Evolutionary conservation across 176 grass and related monocot species (phyloP).

Genomic region (Aegilops longissima): DNA sequence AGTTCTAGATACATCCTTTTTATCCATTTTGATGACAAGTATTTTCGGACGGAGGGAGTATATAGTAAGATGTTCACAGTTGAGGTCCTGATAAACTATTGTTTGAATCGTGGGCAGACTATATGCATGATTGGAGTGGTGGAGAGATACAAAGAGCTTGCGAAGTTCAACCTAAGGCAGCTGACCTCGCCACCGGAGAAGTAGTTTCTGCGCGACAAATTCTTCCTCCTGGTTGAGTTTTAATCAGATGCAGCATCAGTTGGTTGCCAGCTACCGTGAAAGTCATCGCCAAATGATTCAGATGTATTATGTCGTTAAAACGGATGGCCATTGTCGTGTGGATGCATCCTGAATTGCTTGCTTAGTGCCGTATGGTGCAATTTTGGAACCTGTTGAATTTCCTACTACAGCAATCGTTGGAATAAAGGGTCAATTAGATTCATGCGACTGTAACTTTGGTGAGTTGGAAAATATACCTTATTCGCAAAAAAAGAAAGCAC

Average conservation of each 20-base stretch:
- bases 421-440: slow-evolving; percentile 2
- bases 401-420: background rate
- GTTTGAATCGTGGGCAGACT: slow-evolving; percentile 54
- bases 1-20: too few relatives aligned
- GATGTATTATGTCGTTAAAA: background rate
- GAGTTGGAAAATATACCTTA: too few relatives aligned
- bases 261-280: background rate
- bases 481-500: too few relatives aligned
- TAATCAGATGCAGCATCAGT: background rate
- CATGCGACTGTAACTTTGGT: too few relatives aligned
- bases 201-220: slow-evolving; percentile 11
- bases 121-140: slow-evolving; percentile 85
- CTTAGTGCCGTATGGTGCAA: background rate
- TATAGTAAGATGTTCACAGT: background rate
- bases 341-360: background rate
- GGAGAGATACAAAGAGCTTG: slow-evolving; percentile 80
- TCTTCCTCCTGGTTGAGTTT: background rate
- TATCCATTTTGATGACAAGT: too few relatives aligned
- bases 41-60: too few relatives aligned
- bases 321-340: too few relatives aligned
- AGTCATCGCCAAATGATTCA: background rate
- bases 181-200: slow-evolving; percentile 60
- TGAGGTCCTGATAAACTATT: background rate
- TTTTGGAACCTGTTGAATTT: background rate
- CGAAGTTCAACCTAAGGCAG: slow-evolving; percentile 96